Evolutionary conservation across 148 eudicot genomes (phyloP).

Genomic region (Rhododendron kiyosumense): DNA sequence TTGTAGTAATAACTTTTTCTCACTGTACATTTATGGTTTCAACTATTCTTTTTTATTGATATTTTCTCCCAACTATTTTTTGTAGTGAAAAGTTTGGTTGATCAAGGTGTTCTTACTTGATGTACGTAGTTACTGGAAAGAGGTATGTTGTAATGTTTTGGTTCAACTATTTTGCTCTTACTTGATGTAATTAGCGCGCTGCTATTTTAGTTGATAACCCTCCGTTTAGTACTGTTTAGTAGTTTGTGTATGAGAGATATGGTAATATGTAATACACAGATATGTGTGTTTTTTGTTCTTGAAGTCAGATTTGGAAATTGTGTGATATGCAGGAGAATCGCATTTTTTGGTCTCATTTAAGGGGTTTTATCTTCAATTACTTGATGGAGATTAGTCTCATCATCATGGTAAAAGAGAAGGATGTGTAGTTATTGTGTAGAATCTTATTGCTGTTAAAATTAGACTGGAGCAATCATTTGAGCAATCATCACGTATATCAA

Average conservation of each 20-base stretch:
- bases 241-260: not conserved
- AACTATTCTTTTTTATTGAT: too few relatives aligned
- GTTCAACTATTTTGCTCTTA: too few relatives aligned
- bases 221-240: not conserved
- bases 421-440: not conserved
- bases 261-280: not conserved
- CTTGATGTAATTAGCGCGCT: too few relatives aligned
- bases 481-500: not conserved
- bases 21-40: too few relatives aligned
- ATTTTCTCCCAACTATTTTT: too few relatives aligned
- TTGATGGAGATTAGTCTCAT: not conserved
- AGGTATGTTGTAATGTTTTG: too few relatives aligned
- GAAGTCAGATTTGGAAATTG: not conserved
- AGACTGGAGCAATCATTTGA: not conserved
- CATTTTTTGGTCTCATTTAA: not conserved
- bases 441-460: not conserved
- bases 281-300: not conserved
- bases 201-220: too few relatives aligned
- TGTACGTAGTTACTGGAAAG: too few relatives aligned
- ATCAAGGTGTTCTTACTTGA: too few relatives aligned
- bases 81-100: too few relatives aligned
- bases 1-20: too few relatives aligned
- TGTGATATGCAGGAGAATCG: not conserved
- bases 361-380: too few relatives aligned
- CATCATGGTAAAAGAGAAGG: not conserved